Percentiles rank a stretch among this genome's conserved stretches.
These are phyloP conservation scores for Solanum sejunctum DNA, from an alignment of 257 asterid genomes.

Conservation along the genomic window DNA sequence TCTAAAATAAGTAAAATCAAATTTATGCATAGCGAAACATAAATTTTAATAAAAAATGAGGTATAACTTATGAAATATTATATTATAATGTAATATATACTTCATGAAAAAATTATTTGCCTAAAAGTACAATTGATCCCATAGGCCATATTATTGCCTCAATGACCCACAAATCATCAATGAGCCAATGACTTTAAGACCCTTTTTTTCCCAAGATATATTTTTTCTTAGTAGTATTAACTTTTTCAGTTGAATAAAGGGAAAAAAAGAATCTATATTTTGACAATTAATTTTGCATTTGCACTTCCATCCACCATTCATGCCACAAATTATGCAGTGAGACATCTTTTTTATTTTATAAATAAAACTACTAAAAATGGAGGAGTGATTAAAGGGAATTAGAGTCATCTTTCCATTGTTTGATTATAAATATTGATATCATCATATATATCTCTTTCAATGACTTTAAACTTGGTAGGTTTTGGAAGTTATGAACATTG, in stretches of 20 bases:
- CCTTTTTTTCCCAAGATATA: not conserved
- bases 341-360: not conserved
- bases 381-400: not conserved
- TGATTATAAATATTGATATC: not conserved
- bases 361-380: not conserved
- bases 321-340: not conserved
- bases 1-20: not conserved
- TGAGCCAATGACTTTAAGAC: not conserved
- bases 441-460: not conserved
- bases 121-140: not conserved
- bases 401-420: not conserved
- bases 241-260: not conserved
- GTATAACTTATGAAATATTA: not conserved
- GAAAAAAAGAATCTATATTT: not conserved
- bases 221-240: not conserved
- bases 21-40: not conserved
- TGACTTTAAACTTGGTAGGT: not conserved
- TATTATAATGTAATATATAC: not conserved
- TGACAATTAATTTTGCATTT: not conserved
- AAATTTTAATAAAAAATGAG: not conserved
- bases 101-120: not conserved
- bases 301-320: not conserved
- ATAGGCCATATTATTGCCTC: constrained; percentile 7
- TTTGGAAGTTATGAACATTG: not conserved
- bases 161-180: constrained; percentile 16